These are phyloP conservation scores for Cladosporium sp. DNA, from an alignment of 2,329 filamentous ascomycete genomes.

Conservation along the genomic window DNA sequence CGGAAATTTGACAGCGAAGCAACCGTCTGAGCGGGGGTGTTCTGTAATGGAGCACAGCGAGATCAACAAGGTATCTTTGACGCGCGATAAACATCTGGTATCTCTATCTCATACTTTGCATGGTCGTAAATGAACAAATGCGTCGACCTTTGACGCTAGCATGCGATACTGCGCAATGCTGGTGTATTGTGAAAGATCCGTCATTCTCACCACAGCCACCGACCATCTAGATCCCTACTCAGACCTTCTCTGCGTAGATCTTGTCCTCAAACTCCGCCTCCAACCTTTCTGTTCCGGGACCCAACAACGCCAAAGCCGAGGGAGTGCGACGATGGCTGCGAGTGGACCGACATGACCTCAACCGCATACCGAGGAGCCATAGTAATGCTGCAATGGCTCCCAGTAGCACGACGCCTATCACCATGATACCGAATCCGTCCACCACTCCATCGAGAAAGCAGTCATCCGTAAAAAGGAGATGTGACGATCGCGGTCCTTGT, in stretches of 20 bases:
- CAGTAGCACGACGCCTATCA: background rate
- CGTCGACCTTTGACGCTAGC: background rate
- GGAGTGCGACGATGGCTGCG: background rate
- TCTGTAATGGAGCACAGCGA: background rate
- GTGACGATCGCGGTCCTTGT: background rate
- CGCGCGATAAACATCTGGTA: background rate
- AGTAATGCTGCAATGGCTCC: background rate
- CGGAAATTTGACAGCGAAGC: background rate
- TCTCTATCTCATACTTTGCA: background rate
- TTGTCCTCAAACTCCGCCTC: background rate
- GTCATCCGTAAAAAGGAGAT: background rate
- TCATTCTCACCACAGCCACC: background rate
- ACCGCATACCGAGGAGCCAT: background rate
- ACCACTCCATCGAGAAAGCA: conserved; percentile 3
- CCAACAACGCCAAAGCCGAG: background rate
- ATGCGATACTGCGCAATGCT: background rate
- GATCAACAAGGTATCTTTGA: background rate
- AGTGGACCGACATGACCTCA: background rate
- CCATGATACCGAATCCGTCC: background rate
- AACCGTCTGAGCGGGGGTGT: background rate
- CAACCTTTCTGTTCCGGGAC: background rate
- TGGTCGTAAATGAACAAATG: background rate
- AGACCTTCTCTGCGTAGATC: background rate
- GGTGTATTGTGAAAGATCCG: background rate
- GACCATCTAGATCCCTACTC: background rate